A percentile compares a stretch with the other conserved stretches of the same genome.
phyloP scores from a whole-genome alignment of 208 protist genomes.

The Leishmania tropica region DNA sequence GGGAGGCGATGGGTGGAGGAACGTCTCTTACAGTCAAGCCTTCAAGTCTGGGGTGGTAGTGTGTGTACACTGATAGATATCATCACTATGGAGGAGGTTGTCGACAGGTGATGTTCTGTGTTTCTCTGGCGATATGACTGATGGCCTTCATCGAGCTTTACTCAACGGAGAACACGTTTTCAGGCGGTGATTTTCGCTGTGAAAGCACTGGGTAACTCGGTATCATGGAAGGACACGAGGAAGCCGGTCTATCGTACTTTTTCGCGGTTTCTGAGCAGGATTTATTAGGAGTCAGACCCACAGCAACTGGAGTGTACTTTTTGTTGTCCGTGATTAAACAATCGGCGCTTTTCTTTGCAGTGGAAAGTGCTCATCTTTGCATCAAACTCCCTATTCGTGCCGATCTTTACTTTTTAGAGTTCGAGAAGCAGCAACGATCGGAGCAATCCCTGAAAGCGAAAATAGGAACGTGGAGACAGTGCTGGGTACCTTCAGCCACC shows the following conservation, averaged over 20 bases:
- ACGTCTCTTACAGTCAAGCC: too few species aligned
- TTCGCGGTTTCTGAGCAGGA: too few species aligned
- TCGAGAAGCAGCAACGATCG: background rate
- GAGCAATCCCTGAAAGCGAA: background rate
- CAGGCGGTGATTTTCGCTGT: too few species aligned
- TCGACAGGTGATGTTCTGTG: background rate
- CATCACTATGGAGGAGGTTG: background rate
- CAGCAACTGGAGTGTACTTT: background rate
- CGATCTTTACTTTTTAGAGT: background rate
- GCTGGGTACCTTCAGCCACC: conserved; percentile 25
- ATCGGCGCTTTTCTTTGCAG: background rate
- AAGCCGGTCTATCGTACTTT: too few species aligned
- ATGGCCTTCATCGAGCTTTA: too few species aligned
- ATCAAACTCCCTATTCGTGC: background rate
- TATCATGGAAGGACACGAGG: too few species aligned
- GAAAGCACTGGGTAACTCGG: too few species aligned
- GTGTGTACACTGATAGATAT: background rate
- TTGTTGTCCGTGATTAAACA: background rate
- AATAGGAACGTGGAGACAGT: conserved; percentile 10
- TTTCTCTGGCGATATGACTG: background rate
- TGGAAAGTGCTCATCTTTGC: background rate
- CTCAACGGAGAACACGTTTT: too few species aligned
- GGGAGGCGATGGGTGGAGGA: too few species aligned
- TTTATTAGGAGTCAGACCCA: background rate
- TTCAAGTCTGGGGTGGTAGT: too few species aligned